Evolutionary conservation across 2,329 filamentous ascomycete species (phyloP).

Genomic region (Diplocarpon mali): DNA sequence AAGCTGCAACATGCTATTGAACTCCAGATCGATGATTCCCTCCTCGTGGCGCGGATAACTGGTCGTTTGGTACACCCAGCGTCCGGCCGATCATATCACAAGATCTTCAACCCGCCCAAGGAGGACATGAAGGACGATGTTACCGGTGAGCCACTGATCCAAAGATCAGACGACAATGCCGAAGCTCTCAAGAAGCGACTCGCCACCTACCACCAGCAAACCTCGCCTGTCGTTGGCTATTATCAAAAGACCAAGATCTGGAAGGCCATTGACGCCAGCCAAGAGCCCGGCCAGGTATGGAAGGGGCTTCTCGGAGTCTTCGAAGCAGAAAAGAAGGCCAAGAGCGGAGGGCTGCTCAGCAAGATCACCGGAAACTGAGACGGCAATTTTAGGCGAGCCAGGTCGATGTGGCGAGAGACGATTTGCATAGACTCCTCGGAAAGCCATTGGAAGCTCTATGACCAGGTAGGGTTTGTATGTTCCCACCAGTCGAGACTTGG

Average conservation of each 20-base stretch:
- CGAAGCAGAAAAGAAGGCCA: constrained; percentile 43
- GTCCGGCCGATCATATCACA: constrained; percentile 94
- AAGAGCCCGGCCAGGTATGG: constrained; percentile 94
- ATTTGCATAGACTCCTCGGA: constrained; percentile 24
- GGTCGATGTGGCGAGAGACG: constrained; percentile 5
- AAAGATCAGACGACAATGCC: constrained; percentile 94
- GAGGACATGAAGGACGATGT: constrained; percentile 87
- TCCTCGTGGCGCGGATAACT: constrained; percentile 92
- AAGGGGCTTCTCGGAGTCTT: constrained; percentile 83
- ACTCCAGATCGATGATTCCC: constrained; percentile 89
- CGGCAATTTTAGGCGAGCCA: constrained; percentile 1
- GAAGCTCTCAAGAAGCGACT: constrained; percentile 93
- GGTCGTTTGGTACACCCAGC: constrained; percentile 92
- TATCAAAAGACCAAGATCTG: constrained; percentile 98
- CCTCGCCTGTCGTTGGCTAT: constrained; percentile 82
- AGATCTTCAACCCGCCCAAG: constrained; percentile 98
- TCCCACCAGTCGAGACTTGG: constrained; percentile 11
- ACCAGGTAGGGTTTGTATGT: constrained; percentile 15
- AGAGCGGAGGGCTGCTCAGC: constrained; percentile 24
- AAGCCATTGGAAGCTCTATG: constrained; percentile 16
- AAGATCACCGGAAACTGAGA: constrained; percentile 26
- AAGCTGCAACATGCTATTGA: constrained; percentile 91
- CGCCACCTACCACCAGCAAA: constrained; percentile 88
- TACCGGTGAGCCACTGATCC: constrained; percentile 91
- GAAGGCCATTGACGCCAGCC: constrained; percentile 88